Conservation (phyloP, 2,329 filamentous ascomycete species). For the Fonsecaea erecta region DNA sequence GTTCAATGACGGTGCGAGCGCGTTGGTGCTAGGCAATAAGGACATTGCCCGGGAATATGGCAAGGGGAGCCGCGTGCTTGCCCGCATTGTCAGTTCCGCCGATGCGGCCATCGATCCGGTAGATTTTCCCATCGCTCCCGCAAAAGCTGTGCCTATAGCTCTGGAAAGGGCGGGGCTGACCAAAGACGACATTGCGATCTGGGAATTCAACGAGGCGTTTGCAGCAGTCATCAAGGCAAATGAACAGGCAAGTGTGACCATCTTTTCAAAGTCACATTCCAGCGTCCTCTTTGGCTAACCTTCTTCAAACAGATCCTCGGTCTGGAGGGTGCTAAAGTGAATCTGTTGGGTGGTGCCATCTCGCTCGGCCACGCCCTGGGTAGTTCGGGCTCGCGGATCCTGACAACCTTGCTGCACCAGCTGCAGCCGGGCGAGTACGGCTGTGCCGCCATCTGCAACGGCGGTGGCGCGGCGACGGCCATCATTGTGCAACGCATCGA, state of each 20-base stretch:
- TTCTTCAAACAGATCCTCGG: slow-evolving; percentile 68
- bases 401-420: slow-evolving; percentile 89
- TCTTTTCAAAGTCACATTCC: slow-evolving; percentile 1
- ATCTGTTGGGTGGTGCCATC: slow-evolving; percentile 88
- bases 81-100: slow-evolving; percentile 80
- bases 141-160: slow-evolving; percentile 89
- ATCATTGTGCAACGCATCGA: slow-evolving; percentile 86
- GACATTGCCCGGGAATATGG: slow-evolving; percentile 81
- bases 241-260: slow-evolving; percentile 67
- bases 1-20: slow-evolving; percentile 92
- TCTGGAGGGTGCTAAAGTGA: slow-evolving; percentile 77
- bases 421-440: slow-evolving; percentile 91
- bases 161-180: slow-evolving; percentile 86
- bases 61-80: slow-evolving; percentile 77
- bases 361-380: slow-evolving; percentile 89
- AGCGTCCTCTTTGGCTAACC: slow-evolving; percentile 22
- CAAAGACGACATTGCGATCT: slow-evolving; percentile 87
- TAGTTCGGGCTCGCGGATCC: slow-evolving; percentile 88
- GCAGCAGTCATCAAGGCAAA: slow-evolving; percentile 95
- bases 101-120: slow-evolving; percentile 90
- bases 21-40: slow-evolving; percentile 81
- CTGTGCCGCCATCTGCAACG: slow-evolving; percentile 95
- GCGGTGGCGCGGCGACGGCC: slow-evolving; percentile 88
- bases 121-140: slow-evolving; percentile 91
- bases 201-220: slow-evolving; percentile 99